Conservation (phyloP, 129 eudicot species). For the Tagetes patula region DNA sequence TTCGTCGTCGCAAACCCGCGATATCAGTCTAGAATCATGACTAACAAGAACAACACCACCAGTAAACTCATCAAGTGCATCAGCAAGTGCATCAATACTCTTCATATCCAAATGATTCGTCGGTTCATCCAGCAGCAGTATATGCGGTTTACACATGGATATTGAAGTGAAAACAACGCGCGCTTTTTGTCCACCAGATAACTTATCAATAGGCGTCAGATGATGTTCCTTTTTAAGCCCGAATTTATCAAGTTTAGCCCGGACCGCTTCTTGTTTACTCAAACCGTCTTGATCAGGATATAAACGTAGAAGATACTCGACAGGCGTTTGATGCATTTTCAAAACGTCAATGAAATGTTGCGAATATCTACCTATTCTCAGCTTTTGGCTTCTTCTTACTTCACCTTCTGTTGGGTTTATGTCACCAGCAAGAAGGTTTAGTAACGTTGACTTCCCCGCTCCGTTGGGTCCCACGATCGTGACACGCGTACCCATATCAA, state of each 20-base stretch:
- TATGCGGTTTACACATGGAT: slow-evolving; percentile 1
- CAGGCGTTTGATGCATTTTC: slow-evolving; percentile 8
- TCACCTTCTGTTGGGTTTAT: neutral
- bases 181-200: slow-evolving; percentile 18
- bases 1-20: neutral
- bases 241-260: slow-evolving; percentile 16
- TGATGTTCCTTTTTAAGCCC: slow-evolving; percentile 4
- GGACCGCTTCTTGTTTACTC: slow-evolving; percentile 13
- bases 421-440: slow-evolving; percentile 16
- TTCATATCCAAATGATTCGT: slow-evolving; percentile 16
- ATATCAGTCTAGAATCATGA: slow-evolving; percentile 9
- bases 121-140: slow-evolving; percentile 1
- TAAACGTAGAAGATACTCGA: slow-evolving; percentile 11
- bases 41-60: slow-evolving; percentile 15
- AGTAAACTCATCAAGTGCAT: slow-evolving; percentile 17
- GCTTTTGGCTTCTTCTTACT: slow-evolving; percentile 16
- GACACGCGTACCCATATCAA: slow-evolving; percentile 14
- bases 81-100: slow-evolving; percentile 19
- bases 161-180: slow-evolving; percentile 19
- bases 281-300: slow-evolving; percentile 11
- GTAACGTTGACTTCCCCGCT: slow-evolving; percentile 12
- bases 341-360: slow-evolving; percentile 12
- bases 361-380: slow-evolving; percentile 10
- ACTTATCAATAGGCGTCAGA: slow-evolving; percentile 6
- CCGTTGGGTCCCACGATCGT: slow-evolving; percentile 13